These are phyloP conservation scores for Achaetomium macrosporum DNA, from an alignment of 2,329 filamentous ascomycete genomes.

Conservation along the genomic window DNA sequence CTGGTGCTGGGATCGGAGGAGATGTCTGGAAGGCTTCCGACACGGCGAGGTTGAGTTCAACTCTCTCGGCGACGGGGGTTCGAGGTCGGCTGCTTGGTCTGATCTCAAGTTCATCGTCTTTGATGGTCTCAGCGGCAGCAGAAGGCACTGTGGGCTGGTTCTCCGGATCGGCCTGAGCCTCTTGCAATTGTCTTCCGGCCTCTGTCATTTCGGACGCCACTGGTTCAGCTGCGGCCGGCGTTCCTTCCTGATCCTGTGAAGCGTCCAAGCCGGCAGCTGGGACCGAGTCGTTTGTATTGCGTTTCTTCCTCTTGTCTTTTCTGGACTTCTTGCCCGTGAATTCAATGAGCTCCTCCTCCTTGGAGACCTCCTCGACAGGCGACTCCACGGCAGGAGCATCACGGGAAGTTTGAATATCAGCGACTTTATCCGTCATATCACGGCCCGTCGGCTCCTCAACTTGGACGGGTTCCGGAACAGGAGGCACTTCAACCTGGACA, in stretches of 20 bases:
- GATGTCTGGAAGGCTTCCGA: constrained; percentile 14
- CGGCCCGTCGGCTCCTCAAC: not conserved
- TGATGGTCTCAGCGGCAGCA: constrained; percentile 16
- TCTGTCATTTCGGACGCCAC: not conserved
- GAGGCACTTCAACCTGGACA: not conserved
- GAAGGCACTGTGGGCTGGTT: not conserved
- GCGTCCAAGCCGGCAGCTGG: constrained; percentile 7
- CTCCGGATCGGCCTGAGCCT: no score
- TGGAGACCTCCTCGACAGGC: not conserved
- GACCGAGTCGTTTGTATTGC: constrained; percentile 15
- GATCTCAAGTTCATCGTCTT: constrained; percentile 15
- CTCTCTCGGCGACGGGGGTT: constrained; percentile 13
- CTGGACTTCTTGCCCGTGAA: constrained; percentile 23
- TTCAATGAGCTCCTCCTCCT: constrained; percentile 10
- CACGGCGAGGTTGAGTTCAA: constrained; percentile 20
- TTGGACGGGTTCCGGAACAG: not conserved
- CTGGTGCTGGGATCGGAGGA: constrained; percentile 7
- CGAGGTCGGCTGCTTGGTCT: constrained; percentile 16
- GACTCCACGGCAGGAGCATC: not conserved
- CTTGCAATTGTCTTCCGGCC: no score
- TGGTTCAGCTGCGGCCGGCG: not conserved
- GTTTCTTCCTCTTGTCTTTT: constrained; percentile 31
- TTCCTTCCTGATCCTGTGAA: constrained; percentile 8
- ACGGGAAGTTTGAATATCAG: constrained; percentile 1
- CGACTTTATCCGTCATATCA: not conserved